phyloP scores from a whole-genome alignment of 257 asterid species.

The Scutellaria minor region DNA sequence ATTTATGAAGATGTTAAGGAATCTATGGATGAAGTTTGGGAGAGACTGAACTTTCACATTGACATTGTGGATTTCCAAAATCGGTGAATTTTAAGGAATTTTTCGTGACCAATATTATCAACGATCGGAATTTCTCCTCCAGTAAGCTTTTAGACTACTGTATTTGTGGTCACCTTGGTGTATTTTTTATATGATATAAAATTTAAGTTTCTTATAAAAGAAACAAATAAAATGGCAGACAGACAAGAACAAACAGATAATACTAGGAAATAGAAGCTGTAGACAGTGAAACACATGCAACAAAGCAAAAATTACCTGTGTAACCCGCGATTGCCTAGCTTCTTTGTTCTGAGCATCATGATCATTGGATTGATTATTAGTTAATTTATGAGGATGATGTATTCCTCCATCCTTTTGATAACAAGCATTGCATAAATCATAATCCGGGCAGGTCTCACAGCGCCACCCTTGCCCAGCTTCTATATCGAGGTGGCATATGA shows the following conservation, averaged over 20 bases:
- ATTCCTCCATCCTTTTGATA: conserved; percentile 82
- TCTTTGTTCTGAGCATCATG: conserved; percentile 93
- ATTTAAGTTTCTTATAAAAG: no score
- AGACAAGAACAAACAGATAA: neutral
- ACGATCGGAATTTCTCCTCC: no score
- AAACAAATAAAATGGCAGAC: neutral
- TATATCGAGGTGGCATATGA: conserved; percentile 73
- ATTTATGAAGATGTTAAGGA: neutral
- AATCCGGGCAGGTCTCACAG: conserved; percentile 94
- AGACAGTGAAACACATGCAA: neutral
- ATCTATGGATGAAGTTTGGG: neutral
- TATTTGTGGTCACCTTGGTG: no score
- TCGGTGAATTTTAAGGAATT: neutral
- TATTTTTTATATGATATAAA: no score
- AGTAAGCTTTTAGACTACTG: no score
- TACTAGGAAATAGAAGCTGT: neutral
- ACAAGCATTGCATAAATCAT: conserved; percentile 87
- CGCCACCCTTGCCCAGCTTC: conserved; percentile 99
- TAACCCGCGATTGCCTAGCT: conserved; percentile 85
- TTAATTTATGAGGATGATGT: conserved; percentile 88
- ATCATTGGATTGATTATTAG: conserved; percentile 76
- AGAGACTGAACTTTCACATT: neutral
- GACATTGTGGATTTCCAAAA: neutral
- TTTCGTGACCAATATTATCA: no score
- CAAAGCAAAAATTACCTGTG: conserved; percentile 61